Evolutionary conservation across 148 eudicot species (phyloP).

Genomic region (Camellia sinensis): DNA sequence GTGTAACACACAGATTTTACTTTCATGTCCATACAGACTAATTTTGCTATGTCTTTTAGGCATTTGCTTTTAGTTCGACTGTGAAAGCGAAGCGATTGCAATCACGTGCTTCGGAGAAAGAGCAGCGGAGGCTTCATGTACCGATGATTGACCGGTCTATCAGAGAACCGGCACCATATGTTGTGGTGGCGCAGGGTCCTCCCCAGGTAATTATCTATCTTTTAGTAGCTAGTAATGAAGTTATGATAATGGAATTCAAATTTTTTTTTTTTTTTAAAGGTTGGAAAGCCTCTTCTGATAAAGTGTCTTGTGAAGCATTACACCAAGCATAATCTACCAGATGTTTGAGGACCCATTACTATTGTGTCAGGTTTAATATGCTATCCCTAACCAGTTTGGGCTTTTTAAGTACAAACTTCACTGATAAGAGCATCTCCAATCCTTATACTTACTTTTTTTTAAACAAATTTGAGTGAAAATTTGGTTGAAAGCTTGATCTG

Average conservation of each 20-base stretch:
- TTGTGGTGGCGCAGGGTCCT: constrained; percentile 91
- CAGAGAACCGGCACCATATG: constrained; percentile 81
- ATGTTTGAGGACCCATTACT: constrained; percentile 83
- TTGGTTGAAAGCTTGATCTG: too few species aligned
- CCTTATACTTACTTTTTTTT: too few species aligned
- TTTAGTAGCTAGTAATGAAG: not conserved
- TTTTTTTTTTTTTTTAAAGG: constrained; percentile 45
- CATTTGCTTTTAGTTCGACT: constrained; percentile 69
- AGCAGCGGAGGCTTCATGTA: constrained; percentile 83
- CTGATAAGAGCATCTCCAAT: not conserved
- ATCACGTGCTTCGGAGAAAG: constrained; percentile 68
- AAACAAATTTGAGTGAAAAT: too few species aligned
- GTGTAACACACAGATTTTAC: too few species aligned
- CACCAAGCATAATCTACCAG: constrained; percentile 83
- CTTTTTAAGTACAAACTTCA: not conserved
- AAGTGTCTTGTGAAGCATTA: constrained; percentile 85
- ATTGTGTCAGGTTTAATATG: constrained; percentile 73
- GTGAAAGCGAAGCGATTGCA: constrained; percentile 78
- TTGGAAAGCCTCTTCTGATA: constrained; percentile 84
- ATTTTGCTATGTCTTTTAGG: constrained; percentile 34
- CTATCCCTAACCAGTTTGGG: not conserved
- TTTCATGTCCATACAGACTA: too few species aligned
- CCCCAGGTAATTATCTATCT: constrained; percentile 48
- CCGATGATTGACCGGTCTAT: constrained; percentile 67
- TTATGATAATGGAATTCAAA: not conserved